Evolutionary conservation across 148 eudicot genomes (phyloP).

Genomic region (Dysphania ambrosioides): DNA sequence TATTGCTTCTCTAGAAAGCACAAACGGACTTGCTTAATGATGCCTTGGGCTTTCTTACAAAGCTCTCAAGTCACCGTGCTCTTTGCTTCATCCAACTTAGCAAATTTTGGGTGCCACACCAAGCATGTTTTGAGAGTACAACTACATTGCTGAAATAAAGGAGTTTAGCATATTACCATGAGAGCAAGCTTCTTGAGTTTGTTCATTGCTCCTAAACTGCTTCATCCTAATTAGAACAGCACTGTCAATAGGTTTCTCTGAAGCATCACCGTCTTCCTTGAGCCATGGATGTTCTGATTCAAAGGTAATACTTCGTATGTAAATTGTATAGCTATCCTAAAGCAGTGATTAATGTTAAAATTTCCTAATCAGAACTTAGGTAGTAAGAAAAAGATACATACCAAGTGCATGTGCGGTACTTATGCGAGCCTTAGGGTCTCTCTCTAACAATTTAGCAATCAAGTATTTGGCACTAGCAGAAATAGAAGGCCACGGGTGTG

Average conservation of each 20-base stretch:
- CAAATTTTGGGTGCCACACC: not conserved
- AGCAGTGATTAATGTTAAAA: not conserved
- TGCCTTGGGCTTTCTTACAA: too few species aligned
- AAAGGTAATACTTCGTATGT: conserved; percentile 26
- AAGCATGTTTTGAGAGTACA: not conserved
- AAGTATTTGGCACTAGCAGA: conserved; percentile 74
- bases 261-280: conserved; percentile 73
- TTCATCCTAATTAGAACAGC: conserved; percentile 85
- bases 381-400: conserved; percentile 19
- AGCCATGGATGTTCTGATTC: conserved; percentile 91
- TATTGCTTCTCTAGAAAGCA: too few species aligned
- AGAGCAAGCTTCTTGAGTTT: conserved; percentile 83
- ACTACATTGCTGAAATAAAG: not conserved
- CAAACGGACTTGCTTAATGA: too few species aligned
- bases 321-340: conserved; percentile 1
- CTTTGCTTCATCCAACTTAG: not conserved
- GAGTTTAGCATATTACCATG: conserved; percentile 42
- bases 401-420: conserved; percentile 81
- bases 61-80: too few species aligned
- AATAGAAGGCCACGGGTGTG: conserved; percentile 76
- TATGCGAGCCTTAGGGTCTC: conserved; percentile 62
- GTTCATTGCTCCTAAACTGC: conserved; percentile 95
- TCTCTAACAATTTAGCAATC: conserved; percentile 58
- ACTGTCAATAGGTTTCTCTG: conserved; percentile 73
- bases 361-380: not conserved